Evolutionary conservation across 768 basidiomycete genomes (phyloP).

Genomic region (Pisolithus marmoratus): DNA sequence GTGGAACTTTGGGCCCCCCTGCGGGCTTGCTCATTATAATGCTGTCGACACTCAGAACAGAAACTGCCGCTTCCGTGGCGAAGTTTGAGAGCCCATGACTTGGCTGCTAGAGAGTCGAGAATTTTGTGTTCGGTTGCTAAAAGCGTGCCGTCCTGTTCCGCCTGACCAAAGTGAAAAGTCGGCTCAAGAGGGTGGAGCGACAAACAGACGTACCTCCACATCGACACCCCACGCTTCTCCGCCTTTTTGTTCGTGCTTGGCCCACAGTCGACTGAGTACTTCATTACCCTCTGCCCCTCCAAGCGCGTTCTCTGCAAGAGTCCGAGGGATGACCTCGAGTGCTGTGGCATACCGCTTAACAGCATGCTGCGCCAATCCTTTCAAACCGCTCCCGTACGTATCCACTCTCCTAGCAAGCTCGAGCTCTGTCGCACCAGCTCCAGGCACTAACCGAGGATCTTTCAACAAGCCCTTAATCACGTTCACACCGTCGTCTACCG

Average conservation of each 20-base stretch:
- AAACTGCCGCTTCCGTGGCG: constrained; percentile 88
- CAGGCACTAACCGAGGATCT: constrained; percentile 85
- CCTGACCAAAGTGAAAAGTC: constrained; percentile 34
- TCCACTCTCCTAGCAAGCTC: constrained; percentile 87
- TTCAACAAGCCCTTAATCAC: constrained; percentile 92
- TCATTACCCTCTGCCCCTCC: constrained; percentile 91
- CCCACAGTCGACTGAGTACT: constrained; percentile 82
- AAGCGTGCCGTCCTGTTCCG: constrained; percentile 75
- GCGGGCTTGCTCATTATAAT: constrained; percentile 98
- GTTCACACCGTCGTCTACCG: constrained; percentile 94
- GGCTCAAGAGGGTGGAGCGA: neutral
- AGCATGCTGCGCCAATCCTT: constrained; percentile 89
- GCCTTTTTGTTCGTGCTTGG: constrained; percentile 76
- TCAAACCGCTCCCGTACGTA: constrained; percentile 79
- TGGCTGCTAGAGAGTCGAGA: constrained; percentile 83
- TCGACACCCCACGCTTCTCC: constrained; percentile 82
- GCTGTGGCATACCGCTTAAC: constrained; percentile 87
- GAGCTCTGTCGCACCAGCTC: constrained; percentile 91
- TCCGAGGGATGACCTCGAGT: constrained; percentile 88
- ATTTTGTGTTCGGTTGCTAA: constrained; percentile 58
- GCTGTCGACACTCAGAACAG: constrained; percentile 91
- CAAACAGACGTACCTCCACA: constrained; percentile 58
- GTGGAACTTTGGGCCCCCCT: constrained; percentile 81
- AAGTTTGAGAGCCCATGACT: constrained; percentile 85
- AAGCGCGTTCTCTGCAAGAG: constrained; percentile 91